These are phyloP conservation scores for Penicillium paradoxum DNA, from an alignment of 495 filamentous ascomycete species.

Conservation along the genomic window DNA sequence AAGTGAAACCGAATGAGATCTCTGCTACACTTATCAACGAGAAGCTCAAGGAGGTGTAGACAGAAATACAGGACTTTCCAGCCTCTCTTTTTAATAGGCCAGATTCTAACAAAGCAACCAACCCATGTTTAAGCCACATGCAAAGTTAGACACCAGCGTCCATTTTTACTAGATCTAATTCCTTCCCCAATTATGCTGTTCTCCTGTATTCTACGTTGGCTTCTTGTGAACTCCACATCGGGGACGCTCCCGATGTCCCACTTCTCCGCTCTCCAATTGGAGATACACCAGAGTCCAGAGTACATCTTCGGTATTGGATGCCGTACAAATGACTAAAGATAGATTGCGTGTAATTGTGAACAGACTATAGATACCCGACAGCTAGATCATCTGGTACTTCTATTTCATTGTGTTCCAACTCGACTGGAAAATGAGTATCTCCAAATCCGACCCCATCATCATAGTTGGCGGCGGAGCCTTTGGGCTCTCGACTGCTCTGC, in stretches of 20 bases:
- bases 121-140: too few species aligned
- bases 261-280: slow-evolving; percentile 1
- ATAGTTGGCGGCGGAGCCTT: slow-evolving; percentile 47
- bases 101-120: too few species aligned
- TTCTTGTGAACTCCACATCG: background rate
- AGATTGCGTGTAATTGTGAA: background rate
- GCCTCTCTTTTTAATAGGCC: too few species aligned
- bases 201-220: too few species aligned
- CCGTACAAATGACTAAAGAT: background rate
- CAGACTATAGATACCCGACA: background rate
- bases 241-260: slow-evolving; percentile 3
- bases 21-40: too few species aligned
- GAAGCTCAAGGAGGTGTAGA: too few species aligned
- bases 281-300: too few species aligned
- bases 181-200: too few species aligned
- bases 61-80: too few species aligned
- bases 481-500: slow-evolving; percentile 48
- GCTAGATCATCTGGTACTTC: background rate
- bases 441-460: slow-evolving; percentile 21
- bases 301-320: background rate
- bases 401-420: background rate
- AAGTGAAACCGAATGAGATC: too few species aligned
- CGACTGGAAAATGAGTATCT: slow-evolving; percentile 13
- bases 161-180: too few species aligned
- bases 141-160: too few species aligned